A percentile compares a stretch with the other conserved stretches of the same genome.
phyloP scores from a whole-genome alignment of 2,329 filamentous ascomycete genomes.

The Oidium heveae region DNA sequence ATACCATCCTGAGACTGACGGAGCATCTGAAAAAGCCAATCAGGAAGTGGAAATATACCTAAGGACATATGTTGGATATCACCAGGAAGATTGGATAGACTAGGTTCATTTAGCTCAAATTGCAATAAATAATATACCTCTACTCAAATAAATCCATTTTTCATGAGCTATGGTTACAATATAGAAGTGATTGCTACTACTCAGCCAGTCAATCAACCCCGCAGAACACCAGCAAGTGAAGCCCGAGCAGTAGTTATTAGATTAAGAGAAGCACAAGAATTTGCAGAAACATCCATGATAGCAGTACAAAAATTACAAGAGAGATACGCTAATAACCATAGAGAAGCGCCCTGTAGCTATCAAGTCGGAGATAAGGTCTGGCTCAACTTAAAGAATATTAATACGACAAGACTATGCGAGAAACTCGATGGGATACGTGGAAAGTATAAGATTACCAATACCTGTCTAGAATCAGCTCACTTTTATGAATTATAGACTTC shows the following conservation, averaged over 20 bases:
- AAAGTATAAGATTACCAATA: neutral
- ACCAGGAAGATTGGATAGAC: neutral
- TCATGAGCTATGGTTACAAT: neutral
- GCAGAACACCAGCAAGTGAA: neutral
- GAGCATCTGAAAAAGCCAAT: neutral
- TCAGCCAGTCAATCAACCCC: neutral
- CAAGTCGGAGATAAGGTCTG: no score
- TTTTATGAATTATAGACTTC: neutral
- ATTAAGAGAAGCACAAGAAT: neutral
- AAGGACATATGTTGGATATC: neutral
- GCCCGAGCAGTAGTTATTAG: neutral
- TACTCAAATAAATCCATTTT: neutral
- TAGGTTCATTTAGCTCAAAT: neutral
- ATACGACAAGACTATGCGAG: neutral
- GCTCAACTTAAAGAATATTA: neutral
- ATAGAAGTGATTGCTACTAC: neutral
- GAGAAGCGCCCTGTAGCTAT: no score
- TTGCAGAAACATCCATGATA: no score
- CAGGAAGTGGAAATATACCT: neutral
- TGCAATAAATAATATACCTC: neutral
- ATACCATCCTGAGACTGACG: neutral
- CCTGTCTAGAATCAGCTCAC: neutral
- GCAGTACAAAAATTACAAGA: no score
- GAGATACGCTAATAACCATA: no score
- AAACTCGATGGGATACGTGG: neutral